A percentile compares a stretch with the other conserved stretches of the same genome.
These are phyloP conservation scores for Candida chauliodis DNA, from an alignment of 805 yeast species.

Conservation along the genomic window DNA sequence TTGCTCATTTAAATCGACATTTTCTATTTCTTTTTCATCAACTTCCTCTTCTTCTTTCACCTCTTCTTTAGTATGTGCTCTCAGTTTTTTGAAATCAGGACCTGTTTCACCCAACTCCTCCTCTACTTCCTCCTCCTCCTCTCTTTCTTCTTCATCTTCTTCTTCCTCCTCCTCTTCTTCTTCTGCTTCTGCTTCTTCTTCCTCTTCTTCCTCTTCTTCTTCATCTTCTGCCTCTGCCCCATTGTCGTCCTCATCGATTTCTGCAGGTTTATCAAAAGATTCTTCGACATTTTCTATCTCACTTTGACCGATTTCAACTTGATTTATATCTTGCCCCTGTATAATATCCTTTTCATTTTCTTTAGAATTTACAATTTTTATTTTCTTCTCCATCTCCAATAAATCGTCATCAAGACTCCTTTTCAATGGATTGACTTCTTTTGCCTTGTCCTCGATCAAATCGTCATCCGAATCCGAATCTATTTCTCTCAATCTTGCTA, in stretches of 20 bases:
- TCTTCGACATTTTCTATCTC: conserved; percentile 19
- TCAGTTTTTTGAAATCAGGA: too few relatives aligned
- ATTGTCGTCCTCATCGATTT: conserved; percentile 12
- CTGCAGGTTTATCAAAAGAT: conserved; percentile 12
- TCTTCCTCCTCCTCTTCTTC: conserved; percentile 14
- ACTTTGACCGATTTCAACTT: conserved; percentile 14
- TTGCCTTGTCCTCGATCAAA: not conserved
- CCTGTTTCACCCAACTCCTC: too few relatives aligned
- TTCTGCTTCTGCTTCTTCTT: conserved; percentile 12
- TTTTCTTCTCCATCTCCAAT: conserved; percentile 1
- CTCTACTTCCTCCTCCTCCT: conserved; percentile 14
- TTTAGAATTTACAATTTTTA: not conserved
- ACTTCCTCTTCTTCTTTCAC: conserved; percentile 14
- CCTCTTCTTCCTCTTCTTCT: conserved; percentile 16
- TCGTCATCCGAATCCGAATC: conserved; percentile 23
- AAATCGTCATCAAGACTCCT: not conserved
- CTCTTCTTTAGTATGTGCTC: too few relatives aligned
- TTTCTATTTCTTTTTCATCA: conserved; percentile 15
- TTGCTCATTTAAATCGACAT: conserved; percentile 32
- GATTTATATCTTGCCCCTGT: not conserved
- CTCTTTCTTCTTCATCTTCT: conserved; percentile 13
- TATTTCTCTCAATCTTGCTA: conserved; percentile 37
- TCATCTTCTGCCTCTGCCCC: conserved; percentile 13
- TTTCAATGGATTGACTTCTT: not conserved
- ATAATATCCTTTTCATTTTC: not conserved